phyloP scores from a whole-genome alignment of 495 filamentous ascomycete species.

The Platismatia glauca region DNA sequence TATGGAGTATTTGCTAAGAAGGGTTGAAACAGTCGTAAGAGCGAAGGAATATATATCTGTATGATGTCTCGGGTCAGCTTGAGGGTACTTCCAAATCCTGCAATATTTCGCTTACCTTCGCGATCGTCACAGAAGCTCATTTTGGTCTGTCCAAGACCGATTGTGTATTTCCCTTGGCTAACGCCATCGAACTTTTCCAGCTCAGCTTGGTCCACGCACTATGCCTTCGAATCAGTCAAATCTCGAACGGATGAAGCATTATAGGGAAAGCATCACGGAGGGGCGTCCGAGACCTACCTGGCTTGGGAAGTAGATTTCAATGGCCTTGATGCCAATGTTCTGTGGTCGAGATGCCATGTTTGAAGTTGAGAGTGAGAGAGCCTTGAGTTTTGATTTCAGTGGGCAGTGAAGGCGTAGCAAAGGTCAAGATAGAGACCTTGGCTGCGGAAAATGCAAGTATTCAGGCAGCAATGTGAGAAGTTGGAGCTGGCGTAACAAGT shows the following conservation, averaged over 20 bases:
- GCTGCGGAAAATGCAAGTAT: background rate
- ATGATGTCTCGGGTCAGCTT: background rate
- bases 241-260: constrained; percentile 12
- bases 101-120: constrained; percentile 55
- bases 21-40: constrained; percentile 79
- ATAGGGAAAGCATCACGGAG: background rate
- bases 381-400: background rate
- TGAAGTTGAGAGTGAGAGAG: background rate
- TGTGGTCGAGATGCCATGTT: constrained; percentile 79
- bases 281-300: constrained; percentile 54
- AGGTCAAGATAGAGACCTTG: background rate
- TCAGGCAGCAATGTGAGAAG: background rate
- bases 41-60: constrained; percentile 96
- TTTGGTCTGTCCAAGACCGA: constrained; percentile 97
- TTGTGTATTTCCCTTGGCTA: constrained; percentile 90
- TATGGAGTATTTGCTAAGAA: constrained; percentile 88
- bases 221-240: constrained; percentile 24
- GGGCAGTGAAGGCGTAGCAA: background rate
- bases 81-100: background rate
- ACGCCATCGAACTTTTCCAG: constrained; percentile 99
- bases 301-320: constrained; percentile 96
- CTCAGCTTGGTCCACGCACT: constrained; percentile 96
- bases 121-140: constrained; percentile 99
- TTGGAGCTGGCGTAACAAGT: background rate
- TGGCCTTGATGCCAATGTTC: constrained; percentile 99